Conservation (phyloP, 1,284 basidiomycete genomes). For the Malassezia obtusa region DNA sequence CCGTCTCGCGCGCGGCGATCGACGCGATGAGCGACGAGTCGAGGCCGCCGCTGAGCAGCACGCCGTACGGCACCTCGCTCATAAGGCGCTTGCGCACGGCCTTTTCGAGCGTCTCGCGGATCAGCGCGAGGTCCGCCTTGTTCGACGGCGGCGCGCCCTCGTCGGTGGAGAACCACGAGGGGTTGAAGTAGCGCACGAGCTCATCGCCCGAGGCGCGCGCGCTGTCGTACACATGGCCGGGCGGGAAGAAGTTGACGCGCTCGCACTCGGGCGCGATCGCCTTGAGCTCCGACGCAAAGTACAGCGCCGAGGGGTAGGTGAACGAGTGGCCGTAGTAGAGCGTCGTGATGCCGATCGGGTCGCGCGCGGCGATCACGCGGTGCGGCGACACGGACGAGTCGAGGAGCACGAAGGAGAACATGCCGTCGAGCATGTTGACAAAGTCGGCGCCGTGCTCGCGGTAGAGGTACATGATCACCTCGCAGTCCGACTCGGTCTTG, state of each 20-base stretch:
- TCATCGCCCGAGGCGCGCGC: conserved; percentile 42
- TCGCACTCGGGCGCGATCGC: conserved; percentile 86
- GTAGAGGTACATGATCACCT: conserved; percentile 68
- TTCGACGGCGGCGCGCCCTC: conserved; percentile 58
- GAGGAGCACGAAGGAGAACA: conserved; percentile 96
- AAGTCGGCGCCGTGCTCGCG: conserved; percentile 48
- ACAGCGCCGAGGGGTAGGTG: conserved; percentile 69
- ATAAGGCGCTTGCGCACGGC: conserved; percentile 93
- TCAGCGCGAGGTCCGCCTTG: conserved; percentile 58
- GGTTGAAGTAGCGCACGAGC: conserved; percentile 47
- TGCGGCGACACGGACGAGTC: conserved; percentile 83
- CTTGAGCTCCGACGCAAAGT: conserved; percentile 95
- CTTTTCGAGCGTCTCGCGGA: conserved; percentile 66
- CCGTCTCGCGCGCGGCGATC: conserved; percentile 92
- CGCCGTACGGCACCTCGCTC: conserved; percentile 98
- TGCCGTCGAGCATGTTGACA: conserved; percentile 68
- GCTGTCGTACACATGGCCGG: conserved; percentile 65
- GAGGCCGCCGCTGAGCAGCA: conserved; percentile 85
- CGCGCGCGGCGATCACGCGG: conserved; percentile 85
- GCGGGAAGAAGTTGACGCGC: conserved; percentile 87
- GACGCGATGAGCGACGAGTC: conserved; percentile 93
- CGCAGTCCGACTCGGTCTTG: conserved; percentile 97
- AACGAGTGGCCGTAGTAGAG: conserved; percentile 93
- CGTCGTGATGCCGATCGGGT: conserved; percentile 96
- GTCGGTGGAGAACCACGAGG: conserved; percentile 49